Evolutionary conservation across 2,329 filamentous ascomycete genomes (phyloP).

Genomic region (Aspergillus ustus): DNA sequence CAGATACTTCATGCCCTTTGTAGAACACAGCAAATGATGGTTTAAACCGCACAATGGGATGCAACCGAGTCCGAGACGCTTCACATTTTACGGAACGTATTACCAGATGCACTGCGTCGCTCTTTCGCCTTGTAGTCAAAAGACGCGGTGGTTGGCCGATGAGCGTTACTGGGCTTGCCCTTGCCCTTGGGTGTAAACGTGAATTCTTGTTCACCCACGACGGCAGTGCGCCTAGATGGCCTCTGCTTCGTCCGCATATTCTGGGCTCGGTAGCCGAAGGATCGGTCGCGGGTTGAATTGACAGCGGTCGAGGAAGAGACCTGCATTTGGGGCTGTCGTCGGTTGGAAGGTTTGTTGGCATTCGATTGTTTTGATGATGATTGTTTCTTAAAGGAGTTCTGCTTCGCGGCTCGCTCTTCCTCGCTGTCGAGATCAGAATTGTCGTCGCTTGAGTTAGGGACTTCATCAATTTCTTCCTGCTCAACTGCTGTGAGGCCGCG

Average conservation of each 20-base stretch:
- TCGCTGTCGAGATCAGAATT: conserved; percentile 41
- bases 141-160: conserved; percentile 18
- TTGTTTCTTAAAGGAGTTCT: conserved; percentile 53
- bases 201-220: conserved; percentile 59
- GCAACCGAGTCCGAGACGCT: background rate
- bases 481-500: conserved; percentile 66
- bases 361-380: conserved; percentile 43
- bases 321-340: conserved; percentile 58
- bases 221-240: conserved; percentile 37
- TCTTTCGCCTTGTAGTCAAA: conserved; percentile 44
- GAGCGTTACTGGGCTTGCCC: conserved; percentile 3
- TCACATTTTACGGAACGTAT: conserved; percentile 54
- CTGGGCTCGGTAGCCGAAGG: conserved; percentile 62
- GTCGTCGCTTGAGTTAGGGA: conserved; percentile 47
- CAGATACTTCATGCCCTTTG: background rate
- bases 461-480: conserved; percentile 62
- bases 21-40: background rate
- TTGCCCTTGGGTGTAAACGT: conserved; percentile 62
- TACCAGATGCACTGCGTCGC: conserved; percentile 54
- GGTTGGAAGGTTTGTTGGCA: conserved; percentile 55
- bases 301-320: conserved; percentile 58
- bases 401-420: conserved; percentile 30
- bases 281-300: conserved; percentile 54
- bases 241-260: conserved; percentile 45
- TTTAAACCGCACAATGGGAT: background rate